Evolutionary conservation across 805 yeast species (phyloP).

Genomic region (Zygosaccharomyces pseudorouxii): DNA sequence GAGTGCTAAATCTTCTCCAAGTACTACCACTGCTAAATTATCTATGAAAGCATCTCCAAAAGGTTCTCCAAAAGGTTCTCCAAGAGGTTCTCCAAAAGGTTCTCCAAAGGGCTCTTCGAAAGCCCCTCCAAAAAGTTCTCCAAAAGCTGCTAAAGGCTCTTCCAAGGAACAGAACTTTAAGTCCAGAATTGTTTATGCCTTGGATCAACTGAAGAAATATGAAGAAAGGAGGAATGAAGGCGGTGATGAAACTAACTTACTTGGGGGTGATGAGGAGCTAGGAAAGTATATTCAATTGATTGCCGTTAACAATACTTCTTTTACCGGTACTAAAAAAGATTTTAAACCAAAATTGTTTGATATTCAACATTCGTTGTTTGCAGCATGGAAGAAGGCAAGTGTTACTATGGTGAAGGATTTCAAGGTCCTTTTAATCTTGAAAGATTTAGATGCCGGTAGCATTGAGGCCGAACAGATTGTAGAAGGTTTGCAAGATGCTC

Average conservation of each 20-base stretch:
- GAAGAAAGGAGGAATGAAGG: constrained; percentile 37
- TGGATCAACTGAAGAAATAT: constrained; percentile 63
- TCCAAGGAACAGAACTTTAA: constrained; percentile 18
- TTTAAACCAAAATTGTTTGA: constrained; percentile 51
- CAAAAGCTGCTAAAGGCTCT: constrained; percentile 6
- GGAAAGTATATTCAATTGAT: constrained; percentile 50
- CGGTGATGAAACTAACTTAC: constrained; percentile 38
- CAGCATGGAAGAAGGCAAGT: constrained; percentile 30
- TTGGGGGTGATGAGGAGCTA: constrained; percentile 55
- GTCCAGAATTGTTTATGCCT: constrained; percentile 45
- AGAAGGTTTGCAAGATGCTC: constrained; percentile 44
- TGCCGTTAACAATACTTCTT: constrained; percentile 60
- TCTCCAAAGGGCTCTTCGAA: constrained; percentile 19
- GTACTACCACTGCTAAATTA: constrained; percentile 8
- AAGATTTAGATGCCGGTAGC: constrained; percentile 37
- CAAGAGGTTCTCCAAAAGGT: constrained; percentile 15
- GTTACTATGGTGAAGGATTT: constrained; percentile 34
- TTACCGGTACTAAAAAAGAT: constrained; percentile 47
- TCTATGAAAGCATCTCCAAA: constrained; percentile 19
- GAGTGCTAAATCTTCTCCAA: constrained; percentile 4
- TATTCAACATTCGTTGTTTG: constrained; percentile 35
- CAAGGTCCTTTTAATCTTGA: constrained; percentile 37
- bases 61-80: constrained; percentile 18
- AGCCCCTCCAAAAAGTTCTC: constrained; percentile 16
- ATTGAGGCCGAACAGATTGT: constrained; percentile 48